phyloP scores from a whole-genome alignment of 2,329 filamentous ascomycete genomes.

The Xylariaceae sp. region DNA sequence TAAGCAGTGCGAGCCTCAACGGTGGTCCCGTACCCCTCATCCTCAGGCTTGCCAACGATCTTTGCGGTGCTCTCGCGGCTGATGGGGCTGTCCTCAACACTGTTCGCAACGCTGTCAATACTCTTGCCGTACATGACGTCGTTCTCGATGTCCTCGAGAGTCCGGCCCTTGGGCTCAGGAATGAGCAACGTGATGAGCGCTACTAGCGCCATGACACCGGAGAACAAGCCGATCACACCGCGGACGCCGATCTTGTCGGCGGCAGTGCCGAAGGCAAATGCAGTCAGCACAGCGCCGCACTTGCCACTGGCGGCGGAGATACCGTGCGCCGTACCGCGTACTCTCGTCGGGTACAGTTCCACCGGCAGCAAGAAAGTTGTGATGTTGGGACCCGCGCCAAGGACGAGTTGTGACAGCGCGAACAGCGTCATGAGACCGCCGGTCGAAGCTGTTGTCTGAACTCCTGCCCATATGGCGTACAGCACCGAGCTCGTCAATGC shows the following conservation, averaged over 20 bases:
- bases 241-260: not conserved
- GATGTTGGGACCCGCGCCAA: slow-evolving; percentile 54
- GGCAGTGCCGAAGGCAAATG: not conserved
- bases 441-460: slow-evolving; percentile 47
- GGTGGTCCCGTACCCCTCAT: not conserved
- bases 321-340: slow-evolving; percentile 52
- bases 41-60: not conserved
- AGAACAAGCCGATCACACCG: not conserved
- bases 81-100: not conserved
- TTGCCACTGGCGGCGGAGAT: slow-evolving; percentile 52
- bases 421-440: slow-evolving; percentile 52
- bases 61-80: not conserved
- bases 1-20: not conserved
- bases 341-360: slow-evolving; percentile 52
- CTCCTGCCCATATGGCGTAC: slow-evolving; percentile 55
- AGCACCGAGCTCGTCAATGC: slow-evolving; percentile 57
- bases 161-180: not conserved
- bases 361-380: slow-evolving; percentile 54
- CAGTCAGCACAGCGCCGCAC: slow-evolving; percentile 34
- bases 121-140: not conserved
- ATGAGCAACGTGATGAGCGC: not conserved
- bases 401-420: slow-evolving; percentile 53
- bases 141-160: not conserved
- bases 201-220: not conserved
- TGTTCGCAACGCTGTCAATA: not conserved